These are phyloP conservation scores for Fulvia fulva DNA, from an alignment of 2,329 filamentous ascomycete species.

Conservation along the genomic window DNA sequence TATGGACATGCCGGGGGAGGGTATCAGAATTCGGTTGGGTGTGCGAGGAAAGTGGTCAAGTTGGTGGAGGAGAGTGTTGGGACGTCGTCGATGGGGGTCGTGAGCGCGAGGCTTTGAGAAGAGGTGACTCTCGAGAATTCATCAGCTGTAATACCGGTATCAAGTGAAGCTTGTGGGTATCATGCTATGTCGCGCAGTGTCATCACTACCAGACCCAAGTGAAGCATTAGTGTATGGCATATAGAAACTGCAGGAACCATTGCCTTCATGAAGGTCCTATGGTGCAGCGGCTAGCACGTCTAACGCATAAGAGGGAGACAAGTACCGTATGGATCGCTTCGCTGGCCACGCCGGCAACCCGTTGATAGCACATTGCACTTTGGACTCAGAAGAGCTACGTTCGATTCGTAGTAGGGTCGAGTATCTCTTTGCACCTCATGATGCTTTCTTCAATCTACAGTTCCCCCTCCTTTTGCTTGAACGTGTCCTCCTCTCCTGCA, in stretches of 20 bases:
- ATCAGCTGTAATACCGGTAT: background rate
- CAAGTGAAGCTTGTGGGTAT: no score
- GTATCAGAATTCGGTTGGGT: slow-evolving; percentile 35
- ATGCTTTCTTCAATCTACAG: background rate
- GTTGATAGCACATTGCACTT: background rate
- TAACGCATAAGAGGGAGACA: background rate
- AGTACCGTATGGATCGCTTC: background rate
- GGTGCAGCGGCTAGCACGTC: slow-evolving; percentile 1
- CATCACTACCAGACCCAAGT: background rate
- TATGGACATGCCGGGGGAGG: slow-evolving; percentile 49
- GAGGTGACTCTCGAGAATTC: background rate
- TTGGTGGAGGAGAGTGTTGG: slow-evolving; percentile 29
- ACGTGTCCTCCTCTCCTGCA: no score
- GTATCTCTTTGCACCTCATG: background rate
- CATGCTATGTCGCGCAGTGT: background rate
- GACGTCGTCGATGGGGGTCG: background rate
- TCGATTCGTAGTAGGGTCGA: background rate
- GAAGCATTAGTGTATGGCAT: background rate
- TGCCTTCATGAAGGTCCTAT: background rate
- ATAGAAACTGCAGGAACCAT: background rate
- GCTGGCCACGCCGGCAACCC: background rate
- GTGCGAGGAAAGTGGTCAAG: slow-evolving; percentile 25
- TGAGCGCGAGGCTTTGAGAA: slow-evolving; percentile 19
- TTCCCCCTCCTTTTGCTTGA: background rate
- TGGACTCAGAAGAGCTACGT: background rate